Evolutionary conservation across 129 eudicot genomes (phyloP), one percentile per base, ranked within the genome.

Genomic region (Gnaphalium uliginosum): DNA sequence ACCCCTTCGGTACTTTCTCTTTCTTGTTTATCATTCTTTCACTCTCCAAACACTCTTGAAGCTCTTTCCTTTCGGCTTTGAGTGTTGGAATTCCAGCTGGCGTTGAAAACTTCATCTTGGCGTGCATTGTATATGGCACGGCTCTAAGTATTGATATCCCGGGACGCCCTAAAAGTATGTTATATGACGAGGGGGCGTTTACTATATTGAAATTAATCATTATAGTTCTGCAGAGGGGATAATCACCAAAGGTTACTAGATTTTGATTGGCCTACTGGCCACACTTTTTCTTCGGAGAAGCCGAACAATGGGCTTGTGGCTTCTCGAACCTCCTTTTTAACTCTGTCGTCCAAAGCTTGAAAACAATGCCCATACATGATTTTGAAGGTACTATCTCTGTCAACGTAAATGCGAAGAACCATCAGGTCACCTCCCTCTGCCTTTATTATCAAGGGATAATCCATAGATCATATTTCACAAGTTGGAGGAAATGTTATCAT

Each of bases 1-100:
- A 0, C 14, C 0, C 2, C 15, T 14, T 14, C 1, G 54, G n/a
- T 14, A 0, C 1, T 0, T 0, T 2, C n/a, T 2, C 0, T 17
- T 3, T 2, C 0, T 48, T 5, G n/a, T 48, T 13, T 4, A 32
- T 32, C 35, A 32, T 32, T 32, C 35, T 32, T 5, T 32, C 35
- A 3, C 4, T 32, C 6, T 32, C 4, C 35, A 32, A 4, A 0
- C 54, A 48, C 2, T 48, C 54, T 48, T 8, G 3, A 0, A 48
- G n/a, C 18, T 48, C 18, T 0, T 2, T 10, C 5, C 5, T 48
- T 11, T 48, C 54, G 3, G 54, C 54, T 8, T 5, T 48, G 19
- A 48, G 18, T 11, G 54, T 48, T 1, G 51, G 14, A 1, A 43
- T 43, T 10, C 51, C 51, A 4, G 51, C 51, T 6, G 10, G 10